Conservation (phyloP, 208 protist genomes). For the Wallacemonas sp. region DNA sequence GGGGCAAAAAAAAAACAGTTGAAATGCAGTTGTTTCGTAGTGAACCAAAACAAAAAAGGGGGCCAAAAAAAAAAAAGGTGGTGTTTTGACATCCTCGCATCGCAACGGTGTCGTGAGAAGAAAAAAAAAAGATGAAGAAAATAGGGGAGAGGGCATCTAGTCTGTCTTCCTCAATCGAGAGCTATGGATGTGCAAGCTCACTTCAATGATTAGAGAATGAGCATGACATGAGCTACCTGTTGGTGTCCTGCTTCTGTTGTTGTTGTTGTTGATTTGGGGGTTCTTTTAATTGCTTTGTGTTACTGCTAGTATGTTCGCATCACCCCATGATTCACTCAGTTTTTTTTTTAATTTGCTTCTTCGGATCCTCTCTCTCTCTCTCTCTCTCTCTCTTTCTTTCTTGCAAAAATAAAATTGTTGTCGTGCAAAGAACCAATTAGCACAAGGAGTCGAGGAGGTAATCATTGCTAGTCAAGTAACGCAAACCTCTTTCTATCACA, state of each 20-base stretch:
- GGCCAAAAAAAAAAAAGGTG: background rate
- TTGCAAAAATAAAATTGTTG: too few species aligned
- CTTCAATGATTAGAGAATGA: too few species aligned
- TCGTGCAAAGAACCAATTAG: background rate
- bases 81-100: too few species aligned
- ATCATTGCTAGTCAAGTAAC: background rate
- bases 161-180: too few species aligned
- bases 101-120: background rate
- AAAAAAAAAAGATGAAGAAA: background rate
- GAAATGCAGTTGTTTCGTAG: background rate
- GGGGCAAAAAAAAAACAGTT: background rate
- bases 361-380: background rate
- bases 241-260: too few species aligned
- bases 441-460: background rate
- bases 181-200: too few species aligned
- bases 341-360: background rate
- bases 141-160: too few species aligned
- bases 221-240: too few species aligned
- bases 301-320: too few species aligned
- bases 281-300: too few species aligned
- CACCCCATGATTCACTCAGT: too few species aligned
- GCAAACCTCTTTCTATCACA: background rate
- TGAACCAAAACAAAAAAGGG: background rate
- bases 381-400: background rate
- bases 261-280: too few species aligned